Evolutionary conservation across 164 flowering plant genomes (phyloP), one percentile per base, ranked within the genome.

Genomic region (Piper betle): DNA sequence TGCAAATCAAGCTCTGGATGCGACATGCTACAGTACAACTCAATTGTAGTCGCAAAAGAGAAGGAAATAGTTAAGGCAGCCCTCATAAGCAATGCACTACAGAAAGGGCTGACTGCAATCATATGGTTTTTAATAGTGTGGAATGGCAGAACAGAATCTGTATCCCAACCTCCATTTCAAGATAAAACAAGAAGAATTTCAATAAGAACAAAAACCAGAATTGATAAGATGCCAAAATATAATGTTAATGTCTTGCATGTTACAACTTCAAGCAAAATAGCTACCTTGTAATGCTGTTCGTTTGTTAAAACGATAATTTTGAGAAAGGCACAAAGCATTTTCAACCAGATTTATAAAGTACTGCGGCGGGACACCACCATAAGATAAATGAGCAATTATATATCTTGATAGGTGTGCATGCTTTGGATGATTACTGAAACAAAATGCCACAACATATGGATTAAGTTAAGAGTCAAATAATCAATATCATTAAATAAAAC

Each of bases 341-440:
- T 2, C 43, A 48, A 85, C 62, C 57, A 83, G 65, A 39, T 69
- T 65, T 72, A 72, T 59, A 57, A 87, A 85, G 64, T 68, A 79
- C 8, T 75, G 71, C 15, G 54, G 59, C 12, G 85, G 84, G 4
- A 87, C 88, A 39, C 88, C 88, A 57, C 95, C 95, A 77, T 80
- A 80, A 69, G 71, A 67, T n/a, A 86, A 79, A 56, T 81, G 85
- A 16, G 81, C 75, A 61, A 86, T 74, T 25, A 86, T 74, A 67
- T 61, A 55, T 69, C 65, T 82, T 13, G 89, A 82, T 2, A 86
- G 68, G 55, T 0, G 68, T 7, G 87, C 33, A 17, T 52, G 80
- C 59, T 18, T 76, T 13, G 89, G 86, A 20, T 59, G 67, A 58
- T 68, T 62, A 71, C 93, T 86, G 79, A 13, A 55, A 55, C 20